Conservation (phyloP, 768 basidiomycete species). For the Calocera viscosa region DNA sequence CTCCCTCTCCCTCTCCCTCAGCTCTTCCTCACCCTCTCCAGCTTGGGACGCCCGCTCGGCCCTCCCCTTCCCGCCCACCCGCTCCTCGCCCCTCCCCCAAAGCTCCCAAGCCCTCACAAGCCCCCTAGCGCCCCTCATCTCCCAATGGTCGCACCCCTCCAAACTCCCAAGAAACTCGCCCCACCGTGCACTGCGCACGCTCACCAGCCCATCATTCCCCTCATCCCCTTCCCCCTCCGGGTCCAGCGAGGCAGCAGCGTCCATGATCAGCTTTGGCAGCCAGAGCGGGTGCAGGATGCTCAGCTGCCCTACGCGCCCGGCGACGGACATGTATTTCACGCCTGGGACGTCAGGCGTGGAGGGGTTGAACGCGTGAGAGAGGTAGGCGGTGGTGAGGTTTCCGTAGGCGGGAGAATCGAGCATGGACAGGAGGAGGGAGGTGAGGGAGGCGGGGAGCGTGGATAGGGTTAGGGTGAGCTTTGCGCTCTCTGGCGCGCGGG, state of each 20-base stretch:
- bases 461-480: constrained; percentile 29
- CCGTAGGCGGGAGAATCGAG: constrained; percentile 95
- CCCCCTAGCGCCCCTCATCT: constrained; percentile 82
- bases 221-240: constrained; percentile 24
- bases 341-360: constrained; percentile 59
- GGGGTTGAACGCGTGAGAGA: constrained; percentile 72
- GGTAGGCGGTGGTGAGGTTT: constrained; percentile 75
- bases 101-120: constrained; percentile 38
- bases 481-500: constrained; percentile 19
- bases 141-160: constrained; percentile 93
- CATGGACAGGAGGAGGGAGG: constrained; percentile 71
- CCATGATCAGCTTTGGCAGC: constrained; percentile 89
- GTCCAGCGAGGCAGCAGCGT: constrained; percentile 25
- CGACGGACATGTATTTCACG: constrained; percentile 88
- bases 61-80: constrained; percentile 50
- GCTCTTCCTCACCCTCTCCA: too few relatives aligned
- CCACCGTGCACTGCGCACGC: constrained; percentile 86
- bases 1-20: constrained; percentile 36
- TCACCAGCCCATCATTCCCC: constrained; percentile 87
- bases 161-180: constrained; percentile 87
- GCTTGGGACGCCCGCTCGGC: constrained; percentile 37
- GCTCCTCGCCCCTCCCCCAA: constrained; percentile 20
- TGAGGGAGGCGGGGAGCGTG: constrained; percentile 51
- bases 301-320: constrained; percentile 49
- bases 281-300: constrained; percentile 87